Base-by-base conservation (phyloP, 1,284 basidiomycete genomes). In the Earliella scabrosa region DNA sequence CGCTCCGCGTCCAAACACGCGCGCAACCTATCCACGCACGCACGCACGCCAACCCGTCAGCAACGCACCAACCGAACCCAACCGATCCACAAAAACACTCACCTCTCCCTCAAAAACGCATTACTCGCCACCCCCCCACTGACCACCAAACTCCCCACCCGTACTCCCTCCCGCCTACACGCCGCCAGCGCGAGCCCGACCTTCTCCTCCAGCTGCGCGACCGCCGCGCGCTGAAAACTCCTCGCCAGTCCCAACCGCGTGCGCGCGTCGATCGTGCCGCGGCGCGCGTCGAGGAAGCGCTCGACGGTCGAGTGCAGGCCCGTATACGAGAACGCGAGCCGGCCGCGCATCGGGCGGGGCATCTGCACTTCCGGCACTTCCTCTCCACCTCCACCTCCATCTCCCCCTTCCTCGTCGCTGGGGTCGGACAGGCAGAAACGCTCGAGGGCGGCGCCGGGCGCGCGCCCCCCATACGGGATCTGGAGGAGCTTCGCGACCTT, bases 41-140 rank as follows among this genome's bases (percentile, higher is more conserved):
- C 29, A 13, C 39, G 39, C n/a, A 13, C 4, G 21, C 23, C 39
- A 40, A 18, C 14, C 21, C 18, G 18, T 21, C 39, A 24, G 20
- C 38, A 45, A 39, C 24, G 20, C 10, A 11, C 16, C 21, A n/a
- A n/a, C n/a, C n/a, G n/a, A n/a, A n/a, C n/a, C n/a, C n/a, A n/a
- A n/a, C 24, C 24, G 16, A 16, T 31, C 29, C 3, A 16, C 1
- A 43, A 10, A 31, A 8, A 21, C 20, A 63, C 78, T 43, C 48
- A 91, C 93, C 84, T 77, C 49, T 78, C 63, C 34, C 93, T 76
- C 54, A 97, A 72, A 61, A 81, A 87, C 32, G 67, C 45, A 64
- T 98, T 98, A 61, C 92, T 93, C 14, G 93, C 95, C 0, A 98
- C 95, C 1, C 95, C 95, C 1, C 95, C 95, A 56, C 91, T 93